Evolutionary conservation across 345 rosid species (phyloP), one percentile per base, ranked within the genome.

Genomic region (Kandelia obovata): DNA sequence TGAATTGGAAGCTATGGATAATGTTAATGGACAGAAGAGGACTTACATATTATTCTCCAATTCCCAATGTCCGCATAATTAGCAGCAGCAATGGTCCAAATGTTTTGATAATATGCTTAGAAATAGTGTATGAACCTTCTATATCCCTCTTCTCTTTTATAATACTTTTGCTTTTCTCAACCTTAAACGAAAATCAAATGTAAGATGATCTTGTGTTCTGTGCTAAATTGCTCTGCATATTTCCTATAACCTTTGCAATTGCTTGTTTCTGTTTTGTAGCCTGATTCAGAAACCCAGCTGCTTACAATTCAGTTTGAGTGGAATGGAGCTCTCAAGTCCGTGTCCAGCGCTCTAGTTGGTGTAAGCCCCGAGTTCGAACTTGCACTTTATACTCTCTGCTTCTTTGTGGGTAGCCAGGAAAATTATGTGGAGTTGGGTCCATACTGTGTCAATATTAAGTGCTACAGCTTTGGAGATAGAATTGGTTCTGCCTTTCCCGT

Each of bases 331-430:
- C 89, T 87, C 6, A 94, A 94, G 79, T 86, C 96, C n/a, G 96
- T 94, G 3, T 89, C 98, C 26, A 89, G 87, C 82, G 89, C 87
- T 0, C 71, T 93, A 67, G 70, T 94, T 4, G 97, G 98, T 30
- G 92, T 86, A 53, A 91, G 94, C 81, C 94, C 97, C 5, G 96
- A 94, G 87, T 89, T 91, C 46, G 97, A 94, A 82, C 59, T 91
- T 31, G 97, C 97, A 16, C 85, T 91, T 39, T 91, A 94, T 66
- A 91, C 97, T 1, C 77, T 95, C 56, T 89, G 97, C 77, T 94
- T 81, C 86, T 86, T 81, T 61, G 70, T 83, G 73, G 95, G 97
- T 5, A 74, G 82, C 78, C 89, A 94, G 82, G 97, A 94, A 7
- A 91, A 91, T 79, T 76, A 71, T 37, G 75, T 89, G 9, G 90